Conservation (phyloP, 2,329 filamentous ascomycete species). For the Aspergillus udagawae region DNA sequence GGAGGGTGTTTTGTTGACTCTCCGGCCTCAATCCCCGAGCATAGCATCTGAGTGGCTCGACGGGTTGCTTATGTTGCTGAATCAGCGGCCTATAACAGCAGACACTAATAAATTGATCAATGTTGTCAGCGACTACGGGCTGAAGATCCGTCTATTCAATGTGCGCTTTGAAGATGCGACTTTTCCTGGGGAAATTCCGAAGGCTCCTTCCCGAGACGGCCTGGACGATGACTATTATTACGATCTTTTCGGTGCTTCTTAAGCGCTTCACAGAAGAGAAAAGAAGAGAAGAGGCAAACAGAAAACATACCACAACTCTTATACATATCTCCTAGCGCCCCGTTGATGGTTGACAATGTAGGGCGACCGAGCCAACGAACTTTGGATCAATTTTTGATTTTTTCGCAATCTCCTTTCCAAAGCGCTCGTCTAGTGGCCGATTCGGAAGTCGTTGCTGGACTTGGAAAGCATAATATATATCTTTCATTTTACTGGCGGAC, state of each 20-base stretch:
- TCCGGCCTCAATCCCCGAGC: conserved; percentile 75
- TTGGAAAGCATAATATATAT: neutral
- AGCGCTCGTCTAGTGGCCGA: neutral
- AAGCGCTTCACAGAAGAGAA: neutral
- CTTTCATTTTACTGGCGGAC: neutral
- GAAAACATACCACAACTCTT: neutral
- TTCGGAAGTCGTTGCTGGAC: neutral
- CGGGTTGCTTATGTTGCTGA: conserved; percentile 87
- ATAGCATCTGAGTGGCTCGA: conserved; percentile 96
- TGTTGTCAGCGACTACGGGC: conserved; percentile 80
- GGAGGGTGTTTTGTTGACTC: conserved; percentile 74
- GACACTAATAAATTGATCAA: conserved; percentile 89
- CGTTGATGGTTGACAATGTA: neutral
- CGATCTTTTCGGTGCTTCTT: conserved; percentile 57
- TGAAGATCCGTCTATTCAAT: conserved; percentile 90
- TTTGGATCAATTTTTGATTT: neutral
- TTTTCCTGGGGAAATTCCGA: conserved; percentile 64
- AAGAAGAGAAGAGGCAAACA: neutral
- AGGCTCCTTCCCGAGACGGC: conserved; percentile 76
- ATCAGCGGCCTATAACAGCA: conserved; percentile 93
- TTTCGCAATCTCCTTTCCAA: neutral
- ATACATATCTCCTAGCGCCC: neutral
- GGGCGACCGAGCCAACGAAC: neutral
- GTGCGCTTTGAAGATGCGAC: conserved; percentile 80
- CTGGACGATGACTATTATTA: conserved; percentile 94